Conservation (phyloP, 1,284 basidiomycete species). For the Trichosporon coremiiforme region DNA sequence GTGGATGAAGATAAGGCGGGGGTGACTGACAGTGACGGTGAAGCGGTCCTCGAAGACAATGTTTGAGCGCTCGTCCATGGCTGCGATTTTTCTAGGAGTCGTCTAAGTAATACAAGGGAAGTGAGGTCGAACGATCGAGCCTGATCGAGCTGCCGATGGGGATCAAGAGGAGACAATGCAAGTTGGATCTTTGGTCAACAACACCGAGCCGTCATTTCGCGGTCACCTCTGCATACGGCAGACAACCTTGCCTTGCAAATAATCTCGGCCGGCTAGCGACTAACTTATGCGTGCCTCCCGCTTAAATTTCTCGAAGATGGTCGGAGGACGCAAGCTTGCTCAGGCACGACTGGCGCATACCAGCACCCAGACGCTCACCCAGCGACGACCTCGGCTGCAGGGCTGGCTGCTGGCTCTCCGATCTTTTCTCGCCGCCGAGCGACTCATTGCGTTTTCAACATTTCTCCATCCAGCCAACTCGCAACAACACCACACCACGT, state of each 20-base stretch:
- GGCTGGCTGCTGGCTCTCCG: background rate
- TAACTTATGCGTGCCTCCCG: conserved; percentile 11
- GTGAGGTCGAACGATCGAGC: background rate
- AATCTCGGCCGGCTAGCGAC: background rate
- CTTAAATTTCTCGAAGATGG: conserved; percentile 11
- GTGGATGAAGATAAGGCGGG: background rate
- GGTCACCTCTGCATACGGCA: background rate
- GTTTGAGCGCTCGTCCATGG: conserved; percentile 43
- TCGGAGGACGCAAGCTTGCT: background rate
- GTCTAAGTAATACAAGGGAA: background rate
- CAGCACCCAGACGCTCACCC: background rate
- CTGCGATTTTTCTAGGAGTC: background rate
- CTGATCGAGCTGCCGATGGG: background rate
- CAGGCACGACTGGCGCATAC: background rate
- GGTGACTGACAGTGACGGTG: conserved; percentile 64
- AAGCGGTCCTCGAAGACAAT: conserved; percentile 85
- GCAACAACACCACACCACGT: background rate
- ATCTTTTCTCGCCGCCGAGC: conserved; percentile 24
- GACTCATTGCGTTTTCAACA: conserved; percentile 19
- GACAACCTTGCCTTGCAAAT: background rate
- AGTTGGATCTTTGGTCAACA: background rate
- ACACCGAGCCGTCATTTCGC: conserved; percentile 8
- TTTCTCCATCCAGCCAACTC: background rate
- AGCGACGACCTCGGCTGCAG: background rate
- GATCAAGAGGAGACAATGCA: background rate